Base-by-base conservation (phyloP, 1,284 basidiomycete genomes). In the Ceratobasidium sp. region DNA sequence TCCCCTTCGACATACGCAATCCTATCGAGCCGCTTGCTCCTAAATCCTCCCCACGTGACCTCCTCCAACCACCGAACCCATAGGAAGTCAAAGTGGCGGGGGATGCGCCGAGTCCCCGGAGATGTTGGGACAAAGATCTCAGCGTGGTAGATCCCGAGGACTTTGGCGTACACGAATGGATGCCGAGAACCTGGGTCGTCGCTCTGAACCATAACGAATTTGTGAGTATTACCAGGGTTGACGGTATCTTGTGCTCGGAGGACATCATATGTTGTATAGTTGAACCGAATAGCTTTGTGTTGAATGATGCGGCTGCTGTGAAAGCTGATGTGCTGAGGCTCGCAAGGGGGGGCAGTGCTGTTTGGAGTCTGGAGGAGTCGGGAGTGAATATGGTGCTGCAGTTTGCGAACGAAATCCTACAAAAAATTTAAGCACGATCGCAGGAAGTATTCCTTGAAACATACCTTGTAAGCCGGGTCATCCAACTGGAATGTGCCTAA, bases 101-200 rank as follows among this genome's bases (percentile, higher is more conserved):
- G 36, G 5, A 22, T 33, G 17, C 44, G 1, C n/a, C 27, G 6
- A 47, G 27, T 64, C 15, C 41, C 36, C 9, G 22, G 14, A 6
- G 5, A 6, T 22, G 45, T 9, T 72, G 54, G 1, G n/a, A n/a
- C n/a, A n/a, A 45, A 1, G 24, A 60, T 45, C 2, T 59, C 36
- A 7, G n/a, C 79, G 66, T 85, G 84, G 65, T 81, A 84, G 2
- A 85, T 80, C 0, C 81, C 79, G 27, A 85, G 56, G 0, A 86
- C 78, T 0, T 76, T 75, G 0, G 81, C 82, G 78, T 85, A 86
- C 81, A 80, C 82, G 73, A 81, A 85, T 0, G 79, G 80, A 57
- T 82, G 78, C 7, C 9, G 24, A 2, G 73, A 62, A 1, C 65
- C 24, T 14, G 76, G 76, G 17, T 77, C 77, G 24, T 82, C 80